Conservation (phyloP, 2,329 filamentous ascomycete genomes). For the Chalara sp. region DNA sequence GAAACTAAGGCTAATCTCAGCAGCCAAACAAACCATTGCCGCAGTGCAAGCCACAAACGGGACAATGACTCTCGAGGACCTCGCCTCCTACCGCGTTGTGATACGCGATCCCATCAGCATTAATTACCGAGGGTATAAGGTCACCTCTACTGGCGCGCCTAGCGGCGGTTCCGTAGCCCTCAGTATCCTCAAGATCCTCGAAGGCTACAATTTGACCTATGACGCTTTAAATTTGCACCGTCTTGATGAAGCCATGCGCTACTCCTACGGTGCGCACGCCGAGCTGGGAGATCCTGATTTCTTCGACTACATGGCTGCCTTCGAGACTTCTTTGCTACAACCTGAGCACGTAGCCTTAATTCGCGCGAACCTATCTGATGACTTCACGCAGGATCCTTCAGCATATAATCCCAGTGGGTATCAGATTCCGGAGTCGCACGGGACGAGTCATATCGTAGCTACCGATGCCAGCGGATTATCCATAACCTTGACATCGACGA, state of each 20-base stretch:
- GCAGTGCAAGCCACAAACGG: constrained; percentile 52
- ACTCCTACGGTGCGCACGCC: constrained; percentile 75
- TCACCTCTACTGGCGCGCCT: constrained; percentile 66
- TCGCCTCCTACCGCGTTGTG: constrained; percentile 58
- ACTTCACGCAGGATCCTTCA: constrained; percentile 61
- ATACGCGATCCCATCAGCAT: constrained; percentile 57
- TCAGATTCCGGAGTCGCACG: constrained; percentile 62
- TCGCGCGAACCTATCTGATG: constrained; percentile 63
- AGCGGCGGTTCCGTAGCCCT: constrained; percentile 67
- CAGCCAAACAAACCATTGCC: constrained; percentile 51
- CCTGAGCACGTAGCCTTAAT: constrained; percentile 51
- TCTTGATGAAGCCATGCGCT: constrained; percentile 82
- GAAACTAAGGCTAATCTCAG: constrained; percentile 1
- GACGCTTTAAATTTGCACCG: constrained; percentile 63
- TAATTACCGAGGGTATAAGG: constrained; percentile 61
- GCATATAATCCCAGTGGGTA: constrained; percentile 66
- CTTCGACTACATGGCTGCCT: constrained; percentile 52
- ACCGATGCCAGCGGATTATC: constrained; percentile 69
- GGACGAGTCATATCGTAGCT: constrained; percentile 67
- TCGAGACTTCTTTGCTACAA: constrained; percentile 64
- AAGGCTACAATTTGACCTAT: constrained; percentile 53
- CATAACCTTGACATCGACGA: constrained; percentile 75
- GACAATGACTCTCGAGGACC: constrained; percentile 61
- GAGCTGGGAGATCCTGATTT: constrained; percentile 78
- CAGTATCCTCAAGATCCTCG: constrained; percentile 69